These are phyloP conservation scores for Apodospora peruviana DNA, from an alignment of 495 filamentous ascomycete genomes.

Conservation along the genomic window DNA sequence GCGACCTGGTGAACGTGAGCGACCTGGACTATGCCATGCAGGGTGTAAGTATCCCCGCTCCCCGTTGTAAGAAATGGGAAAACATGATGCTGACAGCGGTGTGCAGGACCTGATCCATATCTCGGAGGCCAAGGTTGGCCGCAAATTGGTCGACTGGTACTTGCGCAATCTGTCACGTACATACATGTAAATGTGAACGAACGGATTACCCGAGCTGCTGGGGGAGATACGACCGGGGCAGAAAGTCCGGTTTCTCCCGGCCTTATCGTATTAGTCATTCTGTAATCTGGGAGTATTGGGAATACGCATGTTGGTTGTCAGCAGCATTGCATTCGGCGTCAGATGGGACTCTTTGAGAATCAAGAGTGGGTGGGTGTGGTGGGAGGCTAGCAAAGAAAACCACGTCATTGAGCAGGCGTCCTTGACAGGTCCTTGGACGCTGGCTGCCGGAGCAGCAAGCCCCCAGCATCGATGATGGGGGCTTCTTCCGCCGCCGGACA, in stretches of 20 bases:
- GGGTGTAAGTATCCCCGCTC: slow-evolving; percentile 53
- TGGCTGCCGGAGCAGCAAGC: not conserved
- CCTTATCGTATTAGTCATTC: slow-evolving; percentile 4
- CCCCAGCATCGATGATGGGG: no score
- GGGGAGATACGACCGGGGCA: not conserved
- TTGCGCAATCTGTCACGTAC: slow-evolving; percentile 91
- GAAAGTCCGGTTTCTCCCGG: slow-evolving; percentile 1
- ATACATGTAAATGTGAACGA: slow-evolving; percentile 62
- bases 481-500: no score
- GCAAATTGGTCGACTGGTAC: slow-evolving; percentile 98
- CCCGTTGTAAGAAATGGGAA: not conserved
- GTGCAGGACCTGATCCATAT: slow-evolving; percentile 87
- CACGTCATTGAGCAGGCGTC: not conserved
- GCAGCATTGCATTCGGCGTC: slow-evolving; percentile 19
- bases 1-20: slow-evolving; percentile 82
- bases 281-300: slow-evolving; percentile 9
- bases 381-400: slow-evolving; percentile 4
- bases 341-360: slow-evolving; percentile 6
- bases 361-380: slow-evolving; percentile 1
- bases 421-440: not conserved
- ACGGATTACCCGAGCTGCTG: not conserved
- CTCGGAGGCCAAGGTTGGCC: slow-evolving; percentile 95
- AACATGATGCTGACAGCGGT: slow-evolving; percentile 18
- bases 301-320: slow-evolving; percentile 3
- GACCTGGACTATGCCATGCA: slow-evolving; percentile 97